Evolutionary conservation across 768 basidiomycete genomes (phyloP).

Genomic region (Russula ochroleuca): DNA sequence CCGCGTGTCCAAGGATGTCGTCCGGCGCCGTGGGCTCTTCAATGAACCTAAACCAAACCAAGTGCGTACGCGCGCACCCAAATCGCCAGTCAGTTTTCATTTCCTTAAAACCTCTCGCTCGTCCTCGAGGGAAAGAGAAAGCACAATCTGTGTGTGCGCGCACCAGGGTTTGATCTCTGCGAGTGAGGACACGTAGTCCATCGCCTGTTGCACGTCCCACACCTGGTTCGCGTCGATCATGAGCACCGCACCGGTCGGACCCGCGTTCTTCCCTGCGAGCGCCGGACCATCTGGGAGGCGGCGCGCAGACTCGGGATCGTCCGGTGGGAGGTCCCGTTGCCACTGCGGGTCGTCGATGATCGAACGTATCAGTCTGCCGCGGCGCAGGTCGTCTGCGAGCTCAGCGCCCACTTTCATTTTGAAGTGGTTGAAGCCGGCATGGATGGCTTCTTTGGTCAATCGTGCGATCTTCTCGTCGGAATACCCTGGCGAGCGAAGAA

Average conservation of each 20-base stretch:
- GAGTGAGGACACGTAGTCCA: slow-evolving; percentile 83
- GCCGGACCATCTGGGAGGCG: slow-evolving; percentile 59
- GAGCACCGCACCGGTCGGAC: slow-evolving; percentile 87
- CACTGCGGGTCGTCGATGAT: slow-evolving; percentile 89
- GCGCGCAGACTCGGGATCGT: slow-evolving; percentile 45
- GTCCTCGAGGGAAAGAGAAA: slow-evolving; percentile 39
- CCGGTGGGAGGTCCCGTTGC: slow-evolving; percentile 49
- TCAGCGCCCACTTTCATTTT: slow-evolving; percentile 97
- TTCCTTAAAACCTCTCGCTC: background rate
- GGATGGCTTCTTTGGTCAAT: slow-evolving; percentile 81
- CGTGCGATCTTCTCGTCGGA: slow-evolving; percentile 86
- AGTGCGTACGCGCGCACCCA: slow-evolving; percentile 32
- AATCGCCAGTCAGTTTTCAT: background rate
- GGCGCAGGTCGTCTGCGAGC: slow-evolving; percentile 74
- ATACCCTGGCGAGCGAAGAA: slow-evolving; percentile 51
- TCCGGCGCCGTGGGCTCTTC: slow-evolving; percentile 93
- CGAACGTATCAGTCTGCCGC: slow-evolving; percentile 84
- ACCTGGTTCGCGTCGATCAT: slow-evolving; percentile 99
- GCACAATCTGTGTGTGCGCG: slow-evolving; percentile 16
- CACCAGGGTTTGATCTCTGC: slow-evolving; percentile 84
- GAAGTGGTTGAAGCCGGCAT: slow-evolving; percentile 94
- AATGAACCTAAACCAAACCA: slow-evolving; percentile 61
- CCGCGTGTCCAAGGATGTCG: slow-evolving; percentile 81
- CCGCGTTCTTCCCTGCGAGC: slow-evolving; percentile 85
- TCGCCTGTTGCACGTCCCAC: slow-evolving; percentile 90